Evolutionary conservation across 2,329 filamentous ascomycete genomes (phyloP), one percentile per base, ranked within the genome.

Genomic region (Scleromitrula shiraiana): DNA sequence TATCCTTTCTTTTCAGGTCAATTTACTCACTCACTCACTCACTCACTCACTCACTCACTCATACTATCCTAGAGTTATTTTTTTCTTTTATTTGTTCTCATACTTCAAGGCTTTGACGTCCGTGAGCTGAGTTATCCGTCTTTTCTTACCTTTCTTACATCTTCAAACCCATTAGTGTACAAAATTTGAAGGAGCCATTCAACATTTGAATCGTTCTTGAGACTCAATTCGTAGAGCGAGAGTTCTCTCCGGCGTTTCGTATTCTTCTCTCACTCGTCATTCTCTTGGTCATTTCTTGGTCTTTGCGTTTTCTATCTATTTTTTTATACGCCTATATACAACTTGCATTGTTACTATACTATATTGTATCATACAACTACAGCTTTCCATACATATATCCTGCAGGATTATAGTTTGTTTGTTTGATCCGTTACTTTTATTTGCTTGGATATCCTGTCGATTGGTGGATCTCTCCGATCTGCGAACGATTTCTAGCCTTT

Each of bases 221-320:
- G 43, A 46, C 43, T 41, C 43, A 14, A 27, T 30, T 46, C 43
- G 35, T 30, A 22, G 43, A 41, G 43, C 43, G 26, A 46, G 22
- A 20, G 35, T 22, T 49, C 42, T 41, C 44, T 52, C 30, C 37
- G 46, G 35, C 50, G 56, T 59, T 62, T 61, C 60, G 54, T 46
- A 36, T 52, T 48, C 39, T 50, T 53, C 44, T 38, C 30, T 39
- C 53, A 54, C 47, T 43, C 40, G 22, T 56, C 52, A 41, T 46
- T 58, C 55, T 58, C 50, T 60, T 58, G 55, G 57, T 50, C 50
- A 32, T 46, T 10, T 33, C 40, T 50, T 53, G 41, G 44, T 52
- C 49, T 52, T 49, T 53, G 47, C 41, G 29, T 26, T 46, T 30
- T 19, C n/a, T 26, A n/a, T n/a, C n/a, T n/a, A n/a, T n/a, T n/a